Evolutionary conservation across 371 early-diverging fungal species (phyloP), one percentile per base, ranked within the genome.

Genomic region (Haplosporangium sp.): DNA sequence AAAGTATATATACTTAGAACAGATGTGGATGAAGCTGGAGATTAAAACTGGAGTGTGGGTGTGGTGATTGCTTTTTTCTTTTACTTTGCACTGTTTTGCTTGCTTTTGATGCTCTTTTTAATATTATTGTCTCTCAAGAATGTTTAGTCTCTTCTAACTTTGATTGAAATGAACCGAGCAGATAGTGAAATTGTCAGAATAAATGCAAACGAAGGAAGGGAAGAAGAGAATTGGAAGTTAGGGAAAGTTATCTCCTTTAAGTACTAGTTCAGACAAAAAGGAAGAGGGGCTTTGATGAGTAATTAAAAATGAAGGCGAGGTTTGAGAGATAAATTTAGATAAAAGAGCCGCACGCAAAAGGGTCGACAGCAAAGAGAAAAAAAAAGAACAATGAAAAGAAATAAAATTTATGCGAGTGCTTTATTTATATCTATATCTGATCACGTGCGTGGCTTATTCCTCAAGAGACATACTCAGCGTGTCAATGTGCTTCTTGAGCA

Each of bases 401-500:
- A 42, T 52, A n/a, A 62, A 62, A 58, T 62, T 20, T 10, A n/a
- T 37, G 48, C 63, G 15, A 45, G 48, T 17, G 34, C 34, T 27
- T 27, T 2, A 44, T 47, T 48, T 44, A 10, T 17, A 20, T 48
- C 11, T 10, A 10, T 37, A 58, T n/a, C 39, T 7, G 39, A 19
- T 17, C n/a, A 39, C 38, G 60, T 59, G 60, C 35, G 40, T 44
- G 34, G 3, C 35, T 52, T 59, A 81, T 35, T 81, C 82, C 40
- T 81, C 82, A 15, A 81, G 47, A 3, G 62, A 75, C 4, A 72
- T 55, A 44, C 75, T 74, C 2, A 81, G 63, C 2, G 72, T 52
- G 38, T 81, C 82, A 37, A 81, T 81, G 17, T 81, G 82, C 72
- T 81, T 81, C 69, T 81, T 81, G 50, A 81, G 60, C 75, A 81